phyloP scores from a whole-genome alignment of 2,329 filamentous ascomycete genomes.

The Tolypocladium tundrense region DNA sequence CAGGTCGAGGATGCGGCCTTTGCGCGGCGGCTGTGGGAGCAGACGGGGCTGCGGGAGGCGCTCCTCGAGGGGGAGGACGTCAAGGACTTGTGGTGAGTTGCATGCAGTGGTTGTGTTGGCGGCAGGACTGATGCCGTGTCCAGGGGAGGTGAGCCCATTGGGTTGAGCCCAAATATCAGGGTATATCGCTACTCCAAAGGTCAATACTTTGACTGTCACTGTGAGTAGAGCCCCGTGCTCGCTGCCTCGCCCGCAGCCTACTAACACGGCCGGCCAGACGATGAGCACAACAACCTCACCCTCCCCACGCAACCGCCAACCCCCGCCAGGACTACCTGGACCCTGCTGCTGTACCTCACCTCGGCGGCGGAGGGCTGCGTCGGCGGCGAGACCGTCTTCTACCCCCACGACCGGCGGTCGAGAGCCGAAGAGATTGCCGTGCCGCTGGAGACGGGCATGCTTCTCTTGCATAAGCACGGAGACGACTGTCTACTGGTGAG shows the following conservation, averaged over 20 bases:
- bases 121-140: slow-evolving; percentile 9
- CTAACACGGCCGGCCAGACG: slow-evolving; percentile 46
- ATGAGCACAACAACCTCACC: slow-evolving; percentile 69
- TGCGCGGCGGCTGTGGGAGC: slow-evolving; percentile 64
- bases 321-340: slow-evolving; percentile 66
- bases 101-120: neutral
- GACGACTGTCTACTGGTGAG: slow-evolving; percentile 71
- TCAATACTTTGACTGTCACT: slow-evolving; percentile 89
- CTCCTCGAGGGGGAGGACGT: slow-evolving; percentile 29
- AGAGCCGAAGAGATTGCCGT: slow-evolving; percentile 59
- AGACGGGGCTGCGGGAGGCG: slow-evolving; percentile 62
- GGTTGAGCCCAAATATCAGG: slow-evolving; percentile 78
- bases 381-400: slow-evolving; percentile 89
- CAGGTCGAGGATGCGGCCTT: slow-evolving; percentile 70
- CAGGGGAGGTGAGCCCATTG: slow-evolving; percentile 78
- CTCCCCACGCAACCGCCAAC: slow-evolving; percentile 29
- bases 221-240: slow-evolving; percentile 38
- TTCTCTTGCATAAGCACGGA: slow-evolving; percentile 80
- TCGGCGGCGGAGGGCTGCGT: slow-evolving; percentile 62
- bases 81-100: slow-evolving; percentile 32
- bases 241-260: neutral
- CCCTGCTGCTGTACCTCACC: slow-evolving; percentile 77
- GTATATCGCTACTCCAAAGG: slow-evolving; percentile 79
- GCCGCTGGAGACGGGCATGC: slow-evolving; percentile 70
- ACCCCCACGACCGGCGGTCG: slow-evolving; percentile 54